Percentiles rank a stretch among this genome's conserved stretches.
phyloP scores from a whole-genome alignment of 1,284 basidiomycete genomes.

The Neolentinus lepideus region DNA sequence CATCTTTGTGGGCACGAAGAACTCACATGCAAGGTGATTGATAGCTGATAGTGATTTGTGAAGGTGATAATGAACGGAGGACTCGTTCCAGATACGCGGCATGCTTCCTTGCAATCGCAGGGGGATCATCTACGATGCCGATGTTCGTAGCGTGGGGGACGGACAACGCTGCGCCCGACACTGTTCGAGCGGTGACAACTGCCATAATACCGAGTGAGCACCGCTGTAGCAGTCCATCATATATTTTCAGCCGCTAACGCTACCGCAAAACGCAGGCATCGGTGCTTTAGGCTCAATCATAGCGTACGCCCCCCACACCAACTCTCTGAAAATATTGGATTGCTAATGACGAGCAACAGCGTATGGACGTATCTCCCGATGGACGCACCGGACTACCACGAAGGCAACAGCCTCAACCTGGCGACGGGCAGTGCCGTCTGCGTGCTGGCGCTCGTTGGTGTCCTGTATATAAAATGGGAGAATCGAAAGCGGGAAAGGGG shows the following conservation, averaged over 20 bases:
- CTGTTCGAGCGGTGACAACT: conserved; percentile 30
- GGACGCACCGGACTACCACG: conserved; percentile 34
- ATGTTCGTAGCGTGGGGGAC: conserved; percentile 32
- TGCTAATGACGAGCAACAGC: conserved; percentile 11
- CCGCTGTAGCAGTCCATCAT: neutral
- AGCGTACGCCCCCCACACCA: conserved; percentile 21
- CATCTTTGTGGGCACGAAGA: conserved; percentile 28
- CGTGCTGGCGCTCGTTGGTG: conserved; percentile 22
- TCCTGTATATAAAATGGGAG: conserved; percentile 30
- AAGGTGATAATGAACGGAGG: neutral
- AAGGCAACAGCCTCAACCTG: conserved; percentile 36
- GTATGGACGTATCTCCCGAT: conserved; percentile 33
- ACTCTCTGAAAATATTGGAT: neutral
- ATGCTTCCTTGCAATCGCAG: conserved; percentile 30
- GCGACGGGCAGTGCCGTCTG: conserved; percentile 25
- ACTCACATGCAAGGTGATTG: conserved; percentile 28
- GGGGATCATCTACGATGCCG: conserved; percentile 26
- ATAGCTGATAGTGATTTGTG: neutral
- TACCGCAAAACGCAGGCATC: conserved; percentile 17
- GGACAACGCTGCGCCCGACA: conserved; percentile 35
- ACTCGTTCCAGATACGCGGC: conserved; percentile 27
- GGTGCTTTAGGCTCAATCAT: conserved; percentile 33
- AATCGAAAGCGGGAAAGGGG: conserved; percentile 33
- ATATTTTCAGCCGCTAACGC: neutral
- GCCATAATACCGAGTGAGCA: conserved; percentile 28